Evolutionary conservation across 1,284 basidiomycete genomes (phyloP).

Genomic region (Irpex lacteus): DNA sequence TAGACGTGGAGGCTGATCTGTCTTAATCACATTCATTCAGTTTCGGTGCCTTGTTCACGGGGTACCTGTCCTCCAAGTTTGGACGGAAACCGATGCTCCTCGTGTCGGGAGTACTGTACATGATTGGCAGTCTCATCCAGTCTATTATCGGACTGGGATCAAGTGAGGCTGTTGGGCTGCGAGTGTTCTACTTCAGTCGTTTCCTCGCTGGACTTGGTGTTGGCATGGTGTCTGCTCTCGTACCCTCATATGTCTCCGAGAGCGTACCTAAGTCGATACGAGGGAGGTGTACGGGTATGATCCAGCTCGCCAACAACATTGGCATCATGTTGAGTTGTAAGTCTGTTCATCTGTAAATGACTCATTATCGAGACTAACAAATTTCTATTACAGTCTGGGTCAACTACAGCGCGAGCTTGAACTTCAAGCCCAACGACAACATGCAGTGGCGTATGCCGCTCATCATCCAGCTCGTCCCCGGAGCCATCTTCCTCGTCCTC

Average conservation of each 20-base stretch:
- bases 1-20: neutral
- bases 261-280: conserved; percentile 54
- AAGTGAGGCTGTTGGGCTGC: conserved; percentile 34
- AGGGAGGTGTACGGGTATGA: conserved; percentile 53
- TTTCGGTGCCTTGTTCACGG: conserved; percentile 44
- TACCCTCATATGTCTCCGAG: conserved; percentile 59
- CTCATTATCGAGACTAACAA: neutral
- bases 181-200: conserved; percentile 45
- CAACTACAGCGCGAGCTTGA: conserved; percentile 40
- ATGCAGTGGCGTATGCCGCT: conserved; percentile 58
- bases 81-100: conserved; percentile 49
- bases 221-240: conserved; percentile 51
- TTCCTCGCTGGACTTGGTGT: conserved; percentile 48
- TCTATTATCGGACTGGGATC: conserved; percentile 42
- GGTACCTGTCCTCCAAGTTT: conserved; percentile 38
- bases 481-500: conserved; percentile 42
- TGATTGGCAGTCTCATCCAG: conserved; percentile 54
- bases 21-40: conserved; percentile 22
- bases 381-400: conserved; percentile 37
- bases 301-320: conserved; percentile 50
- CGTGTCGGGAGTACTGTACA: conserved; percentile 50
- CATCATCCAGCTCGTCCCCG: conserved; percentile 51
- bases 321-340: conserved; percentile 51
- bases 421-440: conserved; percentile 30
- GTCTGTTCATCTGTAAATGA: conserved; percentile 18